Conservation (phyloP, 495 filamentous ascomycete species). For the Penicillium fimorum region DNA sequence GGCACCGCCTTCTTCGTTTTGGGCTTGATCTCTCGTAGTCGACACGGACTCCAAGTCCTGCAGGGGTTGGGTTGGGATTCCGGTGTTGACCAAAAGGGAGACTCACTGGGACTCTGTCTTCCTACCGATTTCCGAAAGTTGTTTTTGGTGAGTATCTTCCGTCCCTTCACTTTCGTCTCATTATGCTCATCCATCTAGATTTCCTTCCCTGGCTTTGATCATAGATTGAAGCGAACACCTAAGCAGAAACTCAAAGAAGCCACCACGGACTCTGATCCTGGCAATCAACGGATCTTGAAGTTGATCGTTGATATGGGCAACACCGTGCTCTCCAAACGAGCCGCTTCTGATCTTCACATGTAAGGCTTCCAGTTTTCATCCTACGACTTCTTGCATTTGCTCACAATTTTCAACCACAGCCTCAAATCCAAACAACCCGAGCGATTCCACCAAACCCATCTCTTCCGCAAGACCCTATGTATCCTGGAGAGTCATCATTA, state of each 20-base stretch:
- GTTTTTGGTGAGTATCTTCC: constrained; percentile 57
- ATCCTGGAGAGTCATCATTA: constrained; percentile 91
- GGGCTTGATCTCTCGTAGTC: constrained; percentile 85
- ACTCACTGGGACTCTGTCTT: constrained; percentile 82
- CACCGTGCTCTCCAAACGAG: constrained; percentile 77
- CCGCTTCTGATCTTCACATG: constrained; percentile 68
- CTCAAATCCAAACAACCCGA: constrained; percentile 65
- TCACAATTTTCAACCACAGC: constrained; percentile 35
- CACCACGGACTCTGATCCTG: constrained; percentile 59
- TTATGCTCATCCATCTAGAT: constrained; percentile 26
- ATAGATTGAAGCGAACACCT: constrained; percentile 38
- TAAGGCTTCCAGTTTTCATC: constrained; percentile 22
- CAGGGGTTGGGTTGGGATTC: constrained; percentile 88
- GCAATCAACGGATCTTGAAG: constrained; percentile 71
- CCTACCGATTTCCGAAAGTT: constrained; percentile 74
- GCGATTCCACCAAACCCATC: constrained; percentile 67
- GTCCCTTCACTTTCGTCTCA: constrained; percentile 12
- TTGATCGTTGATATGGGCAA: constrained; percentile 86
- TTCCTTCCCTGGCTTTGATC: constrained; percentile 38
- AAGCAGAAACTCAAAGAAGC: constrained; percentile 45
- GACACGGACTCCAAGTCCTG: constrained; percentile 88
- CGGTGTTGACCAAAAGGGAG: constrained; percentile 77
- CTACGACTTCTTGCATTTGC: constrained; percentile 1
- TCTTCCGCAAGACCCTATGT: constrained; percentile 81
- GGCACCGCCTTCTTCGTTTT: constrained; percentile 96